Evolutionary conservation across 306 rosid species (phyloP), one percentile per base, ranked within the genome.

Genomic region (Delonix regia): DNA sequence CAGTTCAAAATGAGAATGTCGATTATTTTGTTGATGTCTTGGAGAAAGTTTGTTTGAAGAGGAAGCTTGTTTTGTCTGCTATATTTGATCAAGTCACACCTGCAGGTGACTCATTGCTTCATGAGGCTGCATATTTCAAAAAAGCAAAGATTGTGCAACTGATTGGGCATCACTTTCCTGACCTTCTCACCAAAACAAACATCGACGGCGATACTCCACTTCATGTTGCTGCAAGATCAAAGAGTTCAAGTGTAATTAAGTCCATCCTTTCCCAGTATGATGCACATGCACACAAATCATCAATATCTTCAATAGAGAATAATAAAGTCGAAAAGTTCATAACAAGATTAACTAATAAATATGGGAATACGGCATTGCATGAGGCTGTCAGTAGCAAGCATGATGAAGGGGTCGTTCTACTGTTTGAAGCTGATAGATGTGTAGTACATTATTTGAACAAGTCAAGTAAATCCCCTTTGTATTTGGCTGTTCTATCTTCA

Each of bases 201-300:
- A 19, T 21, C 0, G 18, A 27, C n/a, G 78, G 81, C 0, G 75
- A 77, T 22, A 73, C 78, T 1, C 21, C 83, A 28, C 83, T 86
- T 28, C 89, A 86, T 10, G 62, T 73, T 15, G 83, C 83, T 2
- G 56, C 51, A 2, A 79, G 73, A 56, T 18, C 64, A 2, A 34
- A 59, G 49, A 27, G 57, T 21, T 18, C 2, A 5, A 2, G 39
- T 2, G 33, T 49, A 2, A 5, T 72, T 2, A 63, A 53, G 36
- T 0, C 38, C 11, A 16, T 57, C 69, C 55, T 75, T 14, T 5
- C 18, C 1, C 44, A 12, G 4, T 21, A 15, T 6, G 10, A 4
- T 5, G n/a, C 12, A 36, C 41, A 5, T 2, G 52, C 22, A 15
- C 28, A 6, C 1, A 21, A 6, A 3, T 16, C 41, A 36, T 36